phyloP scores from a whole-genome alignment of 2,329 filamentous ascomycete genomes.

The Colletotrichum lentis region DNA sequence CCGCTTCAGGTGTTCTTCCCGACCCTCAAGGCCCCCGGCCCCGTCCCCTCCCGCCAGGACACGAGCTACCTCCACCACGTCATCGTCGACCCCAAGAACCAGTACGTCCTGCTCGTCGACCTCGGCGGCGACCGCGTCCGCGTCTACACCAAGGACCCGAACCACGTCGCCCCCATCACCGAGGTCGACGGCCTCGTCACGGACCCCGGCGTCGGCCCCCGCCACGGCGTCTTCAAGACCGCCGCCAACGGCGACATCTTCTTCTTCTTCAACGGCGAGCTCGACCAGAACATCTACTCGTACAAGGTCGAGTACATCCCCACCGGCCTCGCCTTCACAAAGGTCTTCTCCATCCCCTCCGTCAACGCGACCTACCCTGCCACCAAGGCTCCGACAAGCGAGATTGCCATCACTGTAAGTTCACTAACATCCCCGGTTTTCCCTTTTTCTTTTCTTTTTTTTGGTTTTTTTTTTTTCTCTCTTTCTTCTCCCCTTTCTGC shows the following conservation, averaged over 20 bases:
- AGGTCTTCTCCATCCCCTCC: slow-evolving; percentile 37
- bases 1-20: slow-evolving; percentile 39
- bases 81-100: slow-evolving; percentile 35
- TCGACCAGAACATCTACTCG: slow-evolving; percentile 40
- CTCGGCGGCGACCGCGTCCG: slow-evolving; percentile 37
- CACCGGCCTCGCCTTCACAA: slow-evolving; percentile 39
- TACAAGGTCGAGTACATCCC: slow-evolving; percentile 39
- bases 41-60: slow-evolving; percentile 35
- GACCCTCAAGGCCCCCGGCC: slow-evolving; percentile 36
- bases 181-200: slow-evolving; percentile 36
- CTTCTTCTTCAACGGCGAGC: slow-evolving; percentile 41
- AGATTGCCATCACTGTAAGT: slow-evolving; percentile 40
- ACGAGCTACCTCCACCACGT: slow-evolving; percentile 36
- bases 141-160: slow-evolving; percentile 34
- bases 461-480: neutral
- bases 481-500: neutral
- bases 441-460: neutral
- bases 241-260: slow-evolving; percentile 35
- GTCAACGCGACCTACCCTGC: slow-evolving; percentile 33
- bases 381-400: slow-evolving; percentile 38
- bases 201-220: slow-evolving; percentile 37
- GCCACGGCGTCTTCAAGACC: slow-evolving; percentile 39
- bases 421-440: neutral
- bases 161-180: slow-evolving; percentile 35
- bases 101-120: slow-evolving; percentile 35